phyloP scores from a whole-genome alignment of 257 asterid genomes.

The Lantana camara region DNA sequence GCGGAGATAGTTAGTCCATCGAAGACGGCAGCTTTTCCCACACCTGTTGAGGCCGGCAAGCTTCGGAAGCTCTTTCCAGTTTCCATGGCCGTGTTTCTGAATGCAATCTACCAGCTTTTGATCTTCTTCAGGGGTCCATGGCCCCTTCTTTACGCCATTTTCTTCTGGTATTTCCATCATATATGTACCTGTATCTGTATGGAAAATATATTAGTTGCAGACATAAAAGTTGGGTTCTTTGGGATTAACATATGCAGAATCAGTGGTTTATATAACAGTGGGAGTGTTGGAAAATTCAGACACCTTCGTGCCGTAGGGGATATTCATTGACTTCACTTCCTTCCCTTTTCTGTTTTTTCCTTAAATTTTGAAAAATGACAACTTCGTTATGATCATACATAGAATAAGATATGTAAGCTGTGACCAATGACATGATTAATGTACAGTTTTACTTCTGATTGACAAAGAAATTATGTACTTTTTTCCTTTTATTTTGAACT shows the following conservation, averaged over 20 bases:
- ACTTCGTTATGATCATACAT: no score
- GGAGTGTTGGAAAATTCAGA: slow-evolving; percentile 12
- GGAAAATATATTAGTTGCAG: neutral
- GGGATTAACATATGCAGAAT: neutral
- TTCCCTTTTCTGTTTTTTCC: neutral
- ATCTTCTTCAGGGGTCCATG: slow-evolving; percentile 52
- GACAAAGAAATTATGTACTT: no score
- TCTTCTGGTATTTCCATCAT: slow-evolving; percentile 24
- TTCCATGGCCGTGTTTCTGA: slow-evolving; percentile 41
- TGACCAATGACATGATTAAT: no score
- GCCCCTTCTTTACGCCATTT: slow-evolving; percentile 36
- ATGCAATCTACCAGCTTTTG: slow-evolving; percentile 34
- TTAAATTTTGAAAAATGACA: no score
- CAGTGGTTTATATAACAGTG: slow-evolving; percentile 6
- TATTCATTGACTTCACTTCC: slow-evolving; percentile 22
- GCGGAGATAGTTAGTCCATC: slow-evolving; percentile 51
- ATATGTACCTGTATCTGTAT: neutral
- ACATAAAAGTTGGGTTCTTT: slow-evolving; percentile 6
- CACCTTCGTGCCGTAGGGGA: slow-evolving; percentile 19
- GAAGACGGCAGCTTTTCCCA: slow-evolving; percentile 44
- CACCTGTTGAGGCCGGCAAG: slow-evolving; percentile 47
- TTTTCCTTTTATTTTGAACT: no score
- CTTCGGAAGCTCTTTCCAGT: slow-evolving; percentile 38
- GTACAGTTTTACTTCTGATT: no score
- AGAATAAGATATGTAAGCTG: no score